phyloP scores from a whole-genome alignment of 2,329 filamentous ascomycete genomes.

The Fusarium sp. region DNA sequence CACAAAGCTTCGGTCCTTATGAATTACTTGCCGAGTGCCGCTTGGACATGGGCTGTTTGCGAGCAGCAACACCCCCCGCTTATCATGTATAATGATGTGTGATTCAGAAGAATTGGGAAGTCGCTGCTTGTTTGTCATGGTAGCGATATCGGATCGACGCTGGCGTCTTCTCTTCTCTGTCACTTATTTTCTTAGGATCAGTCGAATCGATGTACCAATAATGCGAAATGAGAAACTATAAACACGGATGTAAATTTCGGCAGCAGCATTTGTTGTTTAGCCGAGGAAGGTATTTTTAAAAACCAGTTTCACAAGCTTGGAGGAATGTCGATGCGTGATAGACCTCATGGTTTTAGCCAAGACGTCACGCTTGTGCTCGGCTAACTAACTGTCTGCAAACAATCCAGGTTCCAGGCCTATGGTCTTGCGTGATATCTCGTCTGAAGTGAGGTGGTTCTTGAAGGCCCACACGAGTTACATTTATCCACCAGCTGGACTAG shows the following conservation, averaged over 20 bases:
- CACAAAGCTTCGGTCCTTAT: slow-evolving; percentile 48
- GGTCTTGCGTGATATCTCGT: slow-evolving; percentile 29
- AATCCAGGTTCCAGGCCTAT: slow-evolving; percentile 9
- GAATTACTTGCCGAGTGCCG: slow-evolving; percentile 52
- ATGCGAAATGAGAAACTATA: slow-evolving; percentile 11
- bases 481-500: slow-evolving; percentile 1
- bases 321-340: slow-evolving; percentile 7
- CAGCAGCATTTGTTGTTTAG: slow-evolving; percentile 23
- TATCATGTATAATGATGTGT: slow-evolving; percentile 53
- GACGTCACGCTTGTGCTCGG: slow-evolving; percentile 19
- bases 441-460: slow-evolving; percentile 19
- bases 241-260: slow-evolving; percentile 13
- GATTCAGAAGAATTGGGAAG: slow-evolving; percentile 22
- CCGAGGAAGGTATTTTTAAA: slow-evolving; percentile 37
- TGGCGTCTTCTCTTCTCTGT: slow-evolving; percentile 15
- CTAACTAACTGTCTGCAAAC: slow-evolving; percentile 20
- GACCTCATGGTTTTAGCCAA: slow-evolving; percentile 9
- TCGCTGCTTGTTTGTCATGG: slow-evolving; percentile 1
- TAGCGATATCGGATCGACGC: slow-evolving; percentile 24
- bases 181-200: slow-evolving; percentile 5
- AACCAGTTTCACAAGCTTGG: slow-evolving; percentile 33
- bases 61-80: slow-evolving; percentile 50
- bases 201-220: slow-evolving; percentile 11
- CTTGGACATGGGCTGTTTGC: slow-evolving; percentile 53
- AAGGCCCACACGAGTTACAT: slow-evolving; percentile 28